phyloP scores from a whole-genome alignment of 2,329 filamentous ascomycete species.

The Venturia effusa region DNA sequence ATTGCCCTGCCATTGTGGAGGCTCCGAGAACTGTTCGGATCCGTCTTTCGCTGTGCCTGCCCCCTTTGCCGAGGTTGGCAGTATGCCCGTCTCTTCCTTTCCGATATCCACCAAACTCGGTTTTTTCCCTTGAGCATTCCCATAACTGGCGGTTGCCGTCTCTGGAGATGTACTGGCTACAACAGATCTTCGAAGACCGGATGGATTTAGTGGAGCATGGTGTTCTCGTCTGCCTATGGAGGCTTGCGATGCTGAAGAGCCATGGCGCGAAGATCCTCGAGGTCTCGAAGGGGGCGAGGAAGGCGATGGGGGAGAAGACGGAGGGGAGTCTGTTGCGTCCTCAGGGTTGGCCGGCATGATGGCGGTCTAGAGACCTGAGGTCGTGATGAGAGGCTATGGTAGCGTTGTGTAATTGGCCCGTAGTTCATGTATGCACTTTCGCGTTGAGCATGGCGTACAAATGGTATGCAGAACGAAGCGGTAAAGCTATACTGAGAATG shows the following conservation, averaged over 20 bases:
- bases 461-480: background rate
- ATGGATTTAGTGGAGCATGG: slow-evolving; percentile 9
- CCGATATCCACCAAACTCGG: background rate
- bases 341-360: background rate
- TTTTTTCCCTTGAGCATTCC: background rate
- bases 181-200: slow-evolving; percentile 6
- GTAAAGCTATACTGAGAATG: background rate
- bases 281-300: slow-evolving; percentile 5
- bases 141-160: background rate
- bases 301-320: slow-evolving; percentile 1
- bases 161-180: slow-evolving; percentile 7
- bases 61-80: slow-evolving; percentile 20
- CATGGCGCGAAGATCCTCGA: slow-evolving; percentile 4
- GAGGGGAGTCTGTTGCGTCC: slow-evolving; percentile 1
- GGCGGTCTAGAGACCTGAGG: background rate
- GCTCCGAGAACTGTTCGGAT: slow-evolving; percentile 9
- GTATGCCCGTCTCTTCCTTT: slow-evolving; percentile 20
- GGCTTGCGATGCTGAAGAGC: background rate
- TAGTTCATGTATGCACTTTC: background rate
- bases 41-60: slow-evolving; percentile 19
- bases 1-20: background rate
- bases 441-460: background rate
- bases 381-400: background rate
- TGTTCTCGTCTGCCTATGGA: background rate
- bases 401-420: background rate